Evolutionary conservation across 1,284 basidiomycete genomes (phyloP).

Genomic region (Cryptococcus sp.): DNA sequence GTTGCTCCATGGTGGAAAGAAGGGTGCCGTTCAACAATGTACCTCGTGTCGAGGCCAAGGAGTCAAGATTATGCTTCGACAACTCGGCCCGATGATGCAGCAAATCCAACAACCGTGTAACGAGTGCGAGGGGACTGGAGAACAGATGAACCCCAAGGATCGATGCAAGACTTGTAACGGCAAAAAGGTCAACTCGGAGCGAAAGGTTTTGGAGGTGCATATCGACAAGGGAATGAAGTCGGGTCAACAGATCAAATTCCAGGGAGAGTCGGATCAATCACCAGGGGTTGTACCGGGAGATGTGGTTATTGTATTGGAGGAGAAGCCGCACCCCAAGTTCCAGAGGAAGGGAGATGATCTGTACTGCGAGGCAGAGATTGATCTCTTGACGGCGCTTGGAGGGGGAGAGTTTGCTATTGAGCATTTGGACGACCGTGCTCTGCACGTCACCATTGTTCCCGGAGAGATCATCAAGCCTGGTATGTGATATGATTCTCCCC

Average conservation of each 20-base stretch:
- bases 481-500: constrained; percentile 46
- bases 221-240: constrained; percentile 99
- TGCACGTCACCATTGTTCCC: constrained; percentile 77
- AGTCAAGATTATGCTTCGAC: constrained; percentile 83
- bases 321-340: constrained; percentile 88
- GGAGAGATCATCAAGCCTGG: constrained; percentile 95
- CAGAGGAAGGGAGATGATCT: constrained; percentile 91
- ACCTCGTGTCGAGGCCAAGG: constrained; percentile 80
- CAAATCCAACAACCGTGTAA: constrained; percentile 95
- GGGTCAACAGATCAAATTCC: constrained; percentile 91
- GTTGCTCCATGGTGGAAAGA: constrained; percentile 70
- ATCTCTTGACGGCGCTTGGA: constrained; percentile 86
- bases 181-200: constrained; percentile 90
- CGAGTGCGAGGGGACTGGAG: constrained; percentile 86
- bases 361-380: constrained; percentile 78
- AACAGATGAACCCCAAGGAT: constrained; percentile 91
- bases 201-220: constrained; percentile 97
- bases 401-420: constrained; percentile 87
- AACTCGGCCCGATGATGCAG: constrained; percentile 97
- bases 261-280: constrained; percentile 93
- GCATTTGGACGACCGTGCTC: constrained; percentile 87
- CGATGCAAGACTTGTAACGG: constrained; percentile 90
- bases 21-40: constrained; percentile 85
- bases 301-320: constrained; percentile 94
- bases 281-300: constrained; percentile 88